These are phyloP conservation scores for Lachancea nothofagi DNA, from an alignment of 805 yeast genomes.

Conservation along the genomic window DNA sequence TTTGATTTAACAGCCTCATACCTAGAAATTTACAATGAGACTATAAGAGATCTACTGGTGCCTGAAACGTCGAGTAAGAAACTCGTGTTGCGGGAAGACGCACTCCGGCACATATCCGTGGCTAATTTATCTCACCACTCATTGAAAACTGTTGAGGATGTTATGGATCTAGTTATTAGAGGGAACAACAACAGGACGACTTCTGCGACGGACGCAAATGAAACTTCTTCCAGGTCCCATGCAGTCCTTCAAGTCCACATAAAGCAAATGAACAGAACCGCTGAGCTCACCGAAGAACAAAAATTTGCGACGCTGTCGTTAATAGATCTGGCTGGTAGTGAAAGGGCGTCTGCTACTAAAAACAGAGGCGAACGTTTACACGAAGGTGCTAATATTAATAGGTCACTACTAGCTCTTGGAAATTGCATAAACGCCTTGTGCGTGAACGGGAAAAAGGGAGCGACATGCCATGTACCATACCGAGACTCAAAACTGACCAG, in stretches of 20 bases:
- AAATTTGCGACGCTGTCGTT: conserved; percentile 77
- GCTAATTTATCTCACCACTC: conserved; percentile 60
- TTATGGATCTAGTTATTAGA: conserved; percentile 65
- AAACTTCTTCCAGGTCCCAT: conserved; percentile 87
- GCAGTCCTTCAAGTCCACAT: conserved; percentile 85
- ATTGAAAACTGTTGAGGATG: conserved; percentile 61
- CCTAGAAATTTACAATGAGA: conserved; percentile 87
- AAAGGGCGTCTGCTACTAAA: conserved; percentile 83
- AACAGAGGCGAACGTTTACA: conserved; percentile 75
- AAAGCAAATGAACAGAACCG: conserved; percentile 47
- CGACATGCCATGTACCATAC: conserved; percentile 68
- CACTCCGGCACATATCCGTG: conserved; percentile 55
- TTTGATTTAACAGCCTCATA: conserved; percentile 65
- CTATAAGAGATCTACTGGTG: conserved; percentile 69
- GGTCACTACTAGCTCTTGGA: conserved; percentile 82
- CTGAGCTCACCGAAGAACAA: conserved; percentile 60
- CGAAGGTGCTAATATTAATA: conserved; percentile 93
- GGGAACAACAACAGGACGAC: conserved; percentile 77
- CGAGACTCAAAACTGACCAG: conserved; percentile 88
- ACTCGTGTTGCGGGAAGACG: conserved; percentile 66
- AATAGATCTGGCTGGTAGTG: conserved; percentile 93
- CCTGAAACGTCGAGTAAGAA: conserved; percentile 46
- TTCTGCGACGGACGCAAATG: conserved; percentile 87
- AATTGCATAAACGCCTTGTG: conserved; percentile 91
- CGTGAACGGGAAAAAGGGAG: conserved; percentile 52